Percentiles rank a stretch among this genome's conserved stretches.
Evolutionary conservation across 495 filamentous ascomycete genomes (phyloP).

Genomic region (Tuber umbilicatum): DNA sequence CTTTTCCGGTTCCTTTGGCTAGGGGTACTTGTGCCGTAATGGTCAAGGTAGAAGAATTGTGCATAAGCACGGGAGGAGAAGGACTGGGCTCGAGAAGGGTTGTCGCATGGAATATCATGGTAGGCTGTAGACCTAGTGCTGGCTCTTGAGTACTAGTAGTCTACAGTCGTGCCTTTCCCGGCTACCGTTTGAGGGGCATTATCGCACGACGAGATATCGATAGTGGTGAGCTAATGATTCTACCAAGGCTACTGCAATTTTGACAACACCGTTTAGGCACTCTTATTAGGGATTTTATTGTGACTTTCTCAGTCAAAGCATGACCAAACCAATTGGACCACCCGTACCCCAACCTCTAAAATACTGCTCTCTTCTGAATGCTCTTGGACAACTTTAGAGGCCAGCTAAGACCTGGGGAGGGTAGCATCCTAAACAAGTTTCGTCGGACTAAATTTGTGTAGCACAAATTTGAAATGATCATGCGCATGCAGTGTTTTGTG

Average conservation of each 20-base stretch:
- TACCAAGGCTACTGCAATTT: not conserved
- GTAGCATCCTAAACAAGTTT: not conserved
- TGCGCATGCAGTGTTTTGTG: not conserved
- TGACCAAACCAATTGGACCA: not conserved
- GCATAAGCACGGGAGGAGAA: not conserved
- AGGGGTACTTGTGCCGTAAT: not conserved
- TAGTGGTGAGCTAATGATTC: not conserved
- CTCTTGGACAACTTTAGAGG: not conserved
- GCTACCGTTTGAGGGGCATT: not conserved
- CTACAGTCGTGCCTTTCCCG: not conserved
- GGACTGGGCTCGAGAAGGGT: not conserved
- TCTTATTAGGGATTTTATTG: not conserved
- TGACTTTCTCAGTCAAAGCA: not conserved
- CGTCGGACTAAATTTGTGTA: not conserved
- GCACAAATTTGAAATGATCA: not conserved
- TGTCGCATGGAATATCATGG: not conserved
- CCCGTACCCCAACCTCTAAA: not conserved
- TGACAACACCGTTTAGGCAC: not conserved
- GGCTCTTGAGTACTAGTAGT: not conserved
- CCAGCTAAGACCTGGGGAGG: not conserved
- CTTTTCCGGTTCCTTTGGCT: not conserved
- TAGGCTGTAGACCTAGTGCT: not conserved
- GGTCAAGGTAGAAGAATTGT: not conserved
- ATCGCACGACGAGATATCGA: not conserved
- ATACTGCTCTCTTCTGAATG: not conserved